phyloP scores from a whole-genome alignment of 306 rosid species.

The Ochetophila trinervis region DNA sequence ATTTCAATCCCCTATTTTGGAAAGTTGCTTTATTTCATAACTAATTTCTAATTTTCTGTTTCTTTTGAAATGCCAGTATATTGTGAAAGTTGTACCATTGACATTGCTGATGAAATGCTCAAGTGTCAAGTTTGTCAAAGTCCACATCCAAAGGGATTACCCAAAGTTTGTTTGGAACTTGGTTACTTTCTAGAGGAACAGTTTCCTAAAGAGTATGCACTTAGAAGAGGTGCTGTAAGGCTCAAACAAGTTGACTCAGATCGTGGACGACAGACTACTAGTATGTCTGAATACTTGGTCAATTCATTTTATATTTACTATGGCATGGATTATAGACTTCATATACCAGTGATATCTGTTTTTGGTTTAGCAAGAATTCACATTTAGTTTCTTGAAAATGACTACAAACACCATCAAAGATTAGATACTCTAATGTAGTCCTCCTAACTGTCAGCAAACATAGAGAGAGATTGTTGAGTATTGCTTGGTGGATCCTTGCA shows the following conservation, averaged over 20 bases:
- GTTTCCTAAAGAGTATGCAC: constrained; percentile 62
- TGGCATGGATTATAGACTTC: not conserved
- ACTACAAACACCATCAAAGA: not conserved
- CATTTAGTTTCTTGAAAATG: not conserved
- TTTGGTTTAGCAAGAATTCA: not conserved
- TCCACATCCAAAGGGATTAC: constrained; percentile 64
- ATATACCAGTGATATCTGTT: not conserved
- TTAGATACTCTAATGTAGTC: too few species aligned
- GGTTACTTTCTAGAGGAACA: constrained; percentile 53
- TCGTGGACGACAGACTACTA: constrained; percentile 29
- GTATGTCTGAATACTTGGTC: constrained; percentile 40
- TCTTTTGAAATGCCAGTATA: constrained; percentile 41
- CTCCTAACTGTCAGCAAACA: too few species aligned
- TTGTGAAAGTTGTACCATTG: constrained; percentile 60
- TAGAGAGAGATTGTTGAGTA: too few species aligned
- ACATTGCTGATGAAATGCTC: constrained; percentile 43
- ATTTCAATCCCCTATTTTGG: constrained; percentile 5
- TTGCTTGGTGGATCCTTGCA: too few species aligned
- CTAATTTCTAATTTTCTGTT: constrained; percentile 12
- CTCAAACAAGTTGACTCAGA: constrained; percentile 32
- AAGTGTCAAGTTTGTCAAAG: constrained; percentile 68
- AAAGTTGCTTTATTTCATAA: constrained; percentile 10
- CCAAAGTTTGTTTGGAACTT: constrained; percentile 70
- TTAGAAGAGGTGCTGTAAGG: constrained; percentile 43
- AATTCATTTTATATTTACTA: constrained; percentile 1